A percentile compares a stretch with the other conserved stretches of the same genome.
These are phyloP conservation scores for Huntiella moniliformis DNA, from an alignment of 2,329 filamentous ascomycete species.

Conservation along the genomic window DNA sequence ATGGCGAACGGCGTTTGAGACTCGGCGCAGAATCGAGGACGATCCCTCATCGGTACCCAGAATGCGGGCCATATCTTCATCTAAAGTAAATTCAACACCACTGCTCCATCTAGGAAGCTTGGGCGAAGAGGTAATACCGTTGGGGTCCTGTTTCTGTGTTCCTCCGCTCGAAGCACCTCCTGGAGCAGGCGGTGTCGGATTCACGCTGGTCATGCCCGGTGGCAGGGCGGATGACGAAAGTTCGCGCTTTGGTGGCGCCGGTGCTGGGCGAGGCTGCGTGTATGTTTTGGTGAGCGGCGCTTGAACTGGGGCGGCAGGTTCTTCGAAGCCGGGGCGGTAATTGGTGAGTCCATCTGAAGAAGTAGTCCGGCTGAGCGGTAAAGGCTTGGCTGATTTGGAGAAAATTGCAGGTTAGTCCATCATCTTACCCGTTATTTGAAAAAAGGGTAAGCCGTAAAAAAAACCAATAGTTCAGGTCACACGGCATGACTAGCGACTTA, in stretches of 20 bases:
- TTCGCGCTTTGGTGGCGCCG: conserved; percentile 9
- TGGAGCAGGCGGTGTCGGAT: conserved; percentile 10
- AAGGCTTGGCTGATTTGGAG: conserved; percentile 28
- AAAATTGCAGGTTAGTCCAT: neutral
- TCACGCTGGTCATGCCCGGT: conserved; percentile 4
- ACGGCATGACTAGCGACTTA: conserved; percentile 18
- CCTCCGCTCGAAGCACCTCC: conserved; percentile 10
- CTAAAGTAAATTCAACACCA: conserved; percentile 78
- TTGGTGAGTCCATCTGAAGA: conserved; percentile 5
- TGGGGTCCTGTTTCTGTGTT: conserved; percentile 6
- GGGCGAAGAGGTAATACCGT: conserved; percentile 29
- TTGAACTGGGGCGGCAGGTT: neutral
- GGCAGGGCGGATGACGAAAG: conserved; percentile 10
- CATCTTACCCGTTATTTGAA: too few relatives aligned
- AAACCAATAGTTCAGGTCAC: neutral
- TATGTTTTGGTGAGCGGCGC: conserved; percentile 8
- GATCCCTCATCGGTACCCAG: conserved; percentile 58
- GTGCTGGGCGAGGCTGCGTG: conserved; percentile 9
- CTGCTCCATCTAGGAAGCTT: conserved; percentile 56
- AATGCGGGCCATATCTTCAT: conserved; percentile 87
- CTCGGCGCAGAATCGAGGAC: conserved; percentile 65
- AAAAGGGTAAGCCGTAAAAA: neutral
- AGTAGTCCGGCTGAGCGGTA: conserved; percentile 4
- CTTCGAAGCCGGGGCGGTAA: conserved; percentile 1
- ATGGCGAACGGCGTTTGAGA: conserved; percentile 87